These are phyloP conservation scores for Hordeum vulgare DNA, from an alignment of 176 grass and related monocot genomes.

Conservation along the genomic window MorexV3_pseudomolecules_assembly NC_058523.1:443511315-443511814, in stretches of 20 bases:
- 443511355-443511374: conserved; percentile 83
- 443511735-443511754: conserved; percentile 65
- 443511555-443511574: conserved; percentile 43
- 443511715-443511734: conserved; percentile 64
- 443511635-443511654: neutral
- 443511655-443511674: neutral
- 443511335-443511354: conserved; percentile 45
- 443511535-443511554: conserved; percentile 61
- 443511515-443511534: conserved; percentile 50
- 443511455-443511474: conserved; percentile 47
- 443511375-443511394: conserved; percentile 67
- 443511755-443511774: conserved; percentile 57
- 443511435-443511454: conserved; percentile 71
- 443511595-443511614: conserved; percentile 33
- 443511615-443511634: neutral
- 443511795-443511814: conserved; percentile 70
- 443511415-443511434: conserved; percentile 89
- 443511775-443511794: conserved; percentile 62
- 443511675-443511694: conserved; percentile 20
- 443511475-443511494: conserved; percentile 70
- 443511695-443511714: conserved; percentile 75
- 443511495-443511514: conserved; percentile 10
- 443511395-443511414: conserved; percentile 80
- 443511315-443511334: neutral
- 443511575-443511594: conserved; percentile 28